A percentile compares a stretch with the other conserved stretches of the same genome.
These are phyloP conservation scores for Serendipita sp. DNA, from an alignment of 768 basidiomycete genomes.

Conservation along the genomic window DNA sequence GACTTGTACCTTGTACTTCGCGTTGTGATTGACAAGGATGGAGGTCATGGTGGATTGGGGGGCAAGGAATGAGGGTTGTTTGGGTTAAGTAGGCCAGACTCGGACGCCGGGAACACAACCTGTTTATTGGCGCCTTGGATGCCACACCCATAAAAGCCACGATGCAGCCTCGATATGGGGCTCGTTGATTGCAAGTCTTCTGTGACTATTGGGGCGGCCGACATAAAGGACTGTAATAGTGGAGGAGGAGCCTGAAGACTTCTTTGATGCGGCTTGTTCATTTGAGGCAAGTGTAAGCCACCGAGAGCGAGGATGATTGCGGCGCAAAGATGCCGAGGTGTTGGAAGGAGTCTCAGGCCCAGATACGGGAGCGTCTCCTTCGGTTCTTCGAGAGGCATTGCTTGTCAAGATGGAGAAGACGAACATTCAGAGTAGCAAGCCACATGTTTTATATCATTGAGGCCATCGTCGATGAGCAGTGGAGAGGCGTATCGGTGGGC, in stretches of 20 bases:
- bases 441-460: background rate
- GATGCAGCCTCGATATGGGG: background rate
- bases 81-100: constrained; percentile 1
- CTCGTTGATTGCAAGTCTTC: background rate
- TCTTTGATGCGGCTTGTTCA: constrained; percentile 1
- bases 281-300: background rate
- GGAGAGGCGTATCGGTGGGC: background rate
- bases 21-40: background rate
- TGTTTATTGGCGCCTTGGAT: background rate
- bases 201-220: background rate
- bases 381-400: background rate
- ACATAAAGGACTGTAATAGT: background rate
- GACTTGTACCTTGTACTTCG: background rate
- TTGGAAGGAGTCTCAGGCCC: background rate
- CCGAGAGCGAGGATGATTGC: background rate
- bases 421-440: background rate
- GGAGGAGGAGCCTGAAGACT: background rate
- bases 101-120: background rate
- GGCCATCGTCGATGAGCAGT: background rate
- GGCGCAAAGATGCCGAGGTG: background rate
- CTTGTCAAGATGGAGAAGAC: constrained; percentile 1
- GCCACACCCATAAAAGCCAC: background rate
- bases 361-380: background rate
- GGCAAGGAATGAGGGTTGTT: background rate
- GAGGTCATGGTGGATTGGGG: background rate